phyloP scores from a whole-genome alignment of 192 early-diverging fungal genomes.

The Martensiomyces pterosporus region DNA sequence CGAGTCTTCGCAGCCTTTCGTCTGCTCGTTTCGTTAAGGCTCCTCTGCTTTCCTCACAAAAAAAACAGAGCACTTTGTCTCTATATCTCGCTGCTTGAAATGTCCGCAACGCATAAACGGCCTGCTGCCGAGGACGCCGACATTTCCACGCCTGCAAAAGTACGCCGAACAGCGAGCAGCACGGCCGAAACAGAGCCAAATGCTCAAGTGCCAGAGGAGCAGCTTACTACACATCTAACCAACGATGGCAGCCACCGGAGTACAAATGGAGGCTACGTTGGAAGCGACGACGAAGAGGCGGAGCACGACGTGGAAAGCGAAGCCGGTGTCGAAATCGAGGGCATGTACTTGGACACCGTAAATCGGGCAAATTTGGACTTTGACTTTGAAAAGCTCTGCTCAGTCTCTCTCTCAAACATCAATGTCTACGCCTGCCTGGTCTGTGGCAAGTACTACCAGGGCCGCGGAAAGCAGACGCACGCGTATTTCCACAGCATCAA shows the following conservation, averaged over 20 bases:
- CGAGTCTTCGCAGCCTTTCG: too few species aligned
- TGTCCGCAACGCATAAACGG: conserved; percentile 7
- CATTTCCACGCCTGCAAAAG: conserved; percentile 3
- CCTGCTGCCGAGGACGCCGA: not conserved
- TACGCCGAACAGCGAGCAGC: conserved; percentile 5
- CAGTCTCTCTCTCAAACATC: conserved; percentile 84
- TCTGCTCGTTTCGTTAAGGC: too few species aligned
- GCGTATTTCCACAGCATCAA: conserved; percentile 96
- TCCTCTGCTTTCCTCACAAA: too few species aligned
- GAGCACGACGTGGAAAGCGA: not conserved
- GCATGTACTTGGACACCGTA: conserved; percentile 79
- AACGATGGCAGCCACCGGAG: too few species aligned
- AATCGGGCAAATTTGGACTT: conserved; percentile 87
- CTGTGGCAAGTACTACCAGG: conserved; percentile 95
- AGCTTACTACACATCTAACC: too few species aligned
- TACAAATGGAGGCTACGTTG: too few species aligned
- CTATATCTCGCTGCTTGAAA: too few species aligned
- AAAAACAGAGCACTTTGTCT: too few species aligned
- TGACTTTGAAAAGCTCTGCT: conserved; percentile 98
- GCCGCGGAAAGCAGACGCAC: conserved; percentile 83
- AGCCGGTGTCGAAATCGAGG: conserved; percentile 19
- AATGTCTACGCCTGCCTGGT: conserved; percentile 97
- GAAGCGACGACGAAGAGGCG: conserved; percentile 2
- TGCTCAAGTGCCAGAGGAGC: too few species aligned
- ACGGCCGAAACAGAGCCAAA: too few species aligned